Evolutionary conservation across 2,329 filamentous ascomycete species (phyloP).

Genomic region (Pseudocercospora crystallina): DNA sequence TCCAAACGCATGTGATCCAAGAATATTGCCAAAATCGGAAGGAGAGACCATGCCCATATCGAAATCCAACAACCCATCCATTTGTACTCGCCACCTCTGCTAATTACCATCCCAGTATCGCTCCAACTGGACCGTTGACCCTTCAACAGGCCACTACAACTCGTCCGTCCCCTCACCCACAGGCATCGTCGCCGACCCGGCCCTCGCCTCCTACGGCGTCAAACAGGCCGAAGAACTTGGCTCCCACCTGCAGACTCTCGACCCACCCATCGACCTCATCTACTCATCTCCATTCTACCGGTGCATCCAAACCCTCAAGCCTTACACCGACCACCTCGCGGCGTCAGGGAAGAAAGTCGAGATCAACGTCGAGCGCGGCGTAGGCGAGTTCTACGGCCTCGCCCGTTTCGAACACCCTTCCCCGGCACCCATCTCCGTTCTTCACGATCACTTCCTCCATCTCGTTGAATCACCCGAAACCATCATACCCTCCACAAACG

Average conservation of each 20-base stretch:
- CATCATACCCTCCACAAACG: constrained; percentile 65
- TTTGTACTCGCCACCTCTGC: no score
- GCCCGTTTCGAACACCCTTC: constrained; percentile 82
- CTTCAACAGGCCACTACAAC: constrained; percentile 74
- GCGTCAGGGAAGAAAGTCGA: constrained; percentile 18
- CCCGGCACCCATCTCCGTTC: constrained; percentile 63
- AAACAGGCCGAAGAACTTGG: constrained; percentile 78
- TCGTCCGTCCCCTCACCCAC: constrained; percentile 76
- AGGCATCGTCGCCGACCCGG: constrained; percentile 81
- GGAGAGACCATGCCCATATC: neutral
- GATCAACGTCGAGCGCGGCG: constrained; percentile 42
- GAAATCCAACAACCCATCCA: no score
- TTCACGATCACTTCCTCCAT: constrained; percentile 68
- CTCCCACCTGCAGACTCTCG: constrained; percentile 59
- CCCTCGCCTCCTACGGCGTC: constrained; percentile 82
- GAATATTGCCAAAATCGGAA: neutral
- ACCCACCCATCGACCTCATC: constrained; percentile 70
- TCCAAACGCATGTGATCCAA: neutral
- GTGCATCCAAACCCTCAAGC: constrained; percentile 79
- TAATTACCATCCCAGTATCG: constrained; percentile 66
- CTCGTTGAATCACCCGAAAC: constrained; percentile 46
- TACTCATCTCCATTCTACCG: constrained; percentile 87
- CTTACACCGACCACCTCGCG: constrained; percentile 59
- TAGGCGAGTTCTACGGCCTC: constrained; percentile 85
- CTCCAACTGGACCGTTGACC: constrained; percentile 84